Base-by-base conservation (phyloP, 257 asterid species). In the Nicotiana obtusifolia region DNA sequence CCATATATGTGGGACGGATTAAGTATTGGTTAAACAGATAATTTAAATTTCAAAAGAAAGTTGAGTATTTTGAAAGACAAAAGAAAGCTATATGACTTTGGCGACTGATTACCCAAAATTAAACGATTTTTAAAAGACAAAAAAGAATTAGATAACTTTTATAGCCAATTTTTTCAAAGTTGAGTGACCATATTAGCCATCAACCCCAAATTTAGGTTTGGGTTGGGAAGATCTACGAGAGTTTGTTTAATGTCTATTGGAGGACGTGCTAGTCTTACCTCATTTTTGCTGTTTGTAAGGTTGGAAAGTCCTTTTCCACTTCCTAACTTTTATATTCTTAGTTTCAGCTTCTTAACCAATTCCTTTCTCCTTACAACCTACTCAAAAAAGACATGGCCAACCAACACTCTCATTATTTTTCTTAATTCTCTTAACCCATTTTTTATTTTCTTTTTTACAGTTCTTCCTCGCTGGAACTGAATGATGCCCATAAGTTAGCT, bases 231-330 rank as follows among this genome's bases (percentile, higher is more conserved):
- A 37, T 37, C 0, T 41, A 41, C 13, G 13, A 16, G 75, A 17
- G 75, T 65, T 65, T 14, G 75, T 16, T 52, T 52, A 52, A 14
- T 52, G 16, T 52, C 17, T 52, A 52, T 22, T 19, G 19, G 28
- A 68, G 87, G 88, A 84, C 86, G 90, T 91, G 95, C 82, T 81
- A 84, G 86, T 80, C 77, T 79, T 62, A 80, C 86, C 97, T 69
- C 91, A 91, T 90, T 86, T 79, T 69, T 53, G 97, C 90, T 94
- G 97, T 88, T 78, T 33, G 81, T 84, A 26, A 86, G 88, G 97
- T 89, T 92, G 93, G 92, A 88, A 92, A 89, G 98, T 92, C 97
- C 11, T 88, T 89, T 91, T 92, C 98, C 81, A 82, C 84, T 80
- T 88, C 93, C 93, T 80, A 91, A 90, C 90, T 84, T 82, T 41